These are phyloP conservation scores for Turritis glabra DNA, from an alignment of 345 rosid genomes.

Conservation along the genomic window DNA sequence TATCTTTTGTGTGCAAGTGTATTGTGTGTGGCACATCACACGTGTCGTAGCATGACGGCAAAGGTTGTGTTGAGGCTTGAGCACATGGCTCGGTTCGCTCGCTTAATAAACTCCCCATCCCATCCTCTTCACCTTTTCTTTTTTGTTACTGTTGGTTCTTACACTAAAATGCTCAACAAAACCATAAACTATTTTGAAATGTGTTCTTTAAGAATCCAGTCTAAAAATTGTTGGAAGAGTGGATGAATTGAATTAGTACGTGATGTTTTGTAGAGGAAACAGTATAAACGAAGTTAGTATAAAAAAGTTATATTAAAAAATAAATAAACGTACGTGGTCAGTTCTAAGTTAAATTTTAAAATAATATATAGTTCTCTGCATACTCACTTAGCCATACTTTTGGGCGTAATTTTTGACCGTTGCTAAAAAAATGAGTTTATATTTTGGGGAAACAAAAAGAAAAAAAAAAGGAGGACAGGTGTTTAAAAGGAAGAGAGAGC, in stretches of 20 bases:
- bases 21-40: slow-evolving; percentile 27
- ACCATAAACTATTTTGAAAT: neutral
- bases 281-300: neutral
- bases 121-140: neutral
- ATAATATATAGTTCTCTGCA: neutral
- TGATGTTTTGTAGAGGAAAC: slow-evolving; percentile 2
- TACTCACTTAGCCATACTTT: neutral
- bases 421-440: slow-evolving; percentile 16
- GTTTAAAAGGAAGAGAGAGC: neutral
- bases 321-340: neutral
- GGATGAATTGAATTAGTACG: slow-evolving; percentile 19
- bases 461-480: slow-evolving; percentile 27
- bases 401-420: slow-evolving; percentile 29
- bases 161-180: neutral
- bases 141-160: slow-evolving; percentile 31
- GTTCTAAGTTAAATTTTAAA: neutral
- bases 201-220: slow-evolving; percentile 9
- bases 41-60: slow-evolving; percentile 44
- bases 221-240: neutral
- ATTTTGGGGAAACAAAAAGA: neutral
- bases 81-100: slow-evolving; percentile 35
- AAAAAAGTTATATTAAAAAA: neutral
- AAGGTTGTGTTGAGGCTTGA: slow-evolving; percentile 34
- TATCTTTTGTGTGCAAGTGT: slow-evolving; percentile 19
- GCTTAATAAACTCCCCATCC: neutral